Evolutionary conservation across 2,329 filamentous ascomycete species (phyloP), one percentile per base, ranked within the genome.

Genomic region (Calonectria leucothoes): DNA sequence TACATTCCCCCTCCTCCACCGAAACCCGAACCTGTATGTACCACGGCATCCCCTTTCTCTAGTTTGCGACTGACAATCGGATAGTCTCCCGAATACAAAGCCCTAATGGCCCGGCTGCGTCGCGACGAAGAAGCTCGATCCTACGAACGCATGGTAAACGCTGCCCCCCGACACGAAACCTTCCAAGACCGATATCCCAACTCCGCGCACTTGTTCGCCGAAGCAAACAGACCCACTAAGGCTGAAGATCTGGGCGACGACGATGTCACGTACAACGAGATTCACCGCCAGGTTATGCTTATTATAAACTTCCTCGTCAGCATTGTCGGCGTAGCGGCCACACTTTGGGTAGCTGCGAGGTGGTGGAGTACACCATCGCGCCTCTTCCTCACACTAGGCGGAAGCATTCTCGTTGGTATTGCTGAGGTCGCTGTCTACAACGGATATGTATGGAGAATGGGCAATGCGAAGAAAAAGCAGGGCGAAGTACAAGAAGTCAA

Each of bases 221-320:
- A 87, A 74, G 88, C 87, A 42, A 89, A 91, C 75, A 85, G 84
- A 11, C 88, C 88, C 0, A 85, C 82, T 29, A 87, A 82, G 49
- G 82, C 84, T 23, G 84, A 85, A 31, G 89, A 89, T 71, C 80
- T 87, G 7, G 88, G 89, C 71, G 86, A 91, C 76, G 93, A 95
- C 74, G 92, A 93, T 2, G 86, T 94, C 3, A 93, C 92, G 3
- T 93, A 92, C 75, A 89, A 90, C 42, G 94, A 97, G 73, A 88
- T 97, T 1, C 93, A 96, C 82, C 89, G 94, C n/a, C 95, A 97
- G 80, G 86, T 97, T 70, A 92, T 94, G 51, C 88, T 98, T 10
- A 95, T 98, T 66, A 89, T 98, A 80, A 99, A 98, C 83, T 95
- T 98, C 65, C 86, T 98, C 48, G 88, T 98, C 67, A 98, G 95